These are phyloP conservation scores for Calycina herbarum DNA, from an alignment of 2,329 filamentous ascomycete species.

Conservation along the genomic window DNA sequence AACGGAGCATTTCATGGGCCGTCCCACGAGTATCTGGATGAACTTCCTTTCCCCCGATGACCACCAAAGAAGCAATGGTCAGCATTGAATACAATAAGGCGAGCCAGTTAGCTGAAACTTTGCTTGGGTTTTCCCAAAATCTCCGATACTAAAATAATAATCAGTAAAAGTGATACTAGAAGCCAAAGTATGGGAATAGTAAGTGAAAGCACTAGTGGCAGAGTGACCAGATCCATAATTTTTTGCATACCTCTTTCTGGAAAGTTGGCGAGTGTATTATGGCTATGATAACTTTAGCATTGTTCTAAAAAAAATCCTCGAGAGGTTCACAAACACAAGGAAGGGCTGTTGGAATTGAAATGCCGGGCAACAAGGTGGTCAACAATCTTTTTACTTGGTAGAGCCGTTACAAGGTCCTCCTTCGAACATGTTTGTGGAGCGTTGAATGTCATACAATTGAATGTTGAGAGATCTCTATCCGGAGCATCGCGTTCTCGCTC, in stretches of 20 bases:
- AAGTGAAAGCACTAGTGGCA: too few species aligned
- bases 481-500: conserved; percentile 31
- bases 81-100: conserved; percentile 45
- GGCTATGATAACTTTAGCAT: conserved; percentile 40
- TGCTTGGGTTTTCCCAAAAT: conserved; percentile 49
- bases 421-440: conserved; percentile 42
- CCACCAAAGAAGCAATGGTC: conserved; percentile 40
- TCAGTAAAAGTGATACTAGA: conserved; percentile 12
- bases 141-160: conserved; percentile 43
- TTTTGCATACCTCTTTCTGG: conserved; percentile 43
- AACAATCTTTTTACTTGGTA: conserved; percentile 49
- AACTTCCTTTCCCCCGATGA: conserved; percentile 45
- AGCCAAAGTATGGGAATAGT: background rate
- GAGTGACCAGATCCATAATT: background rate
- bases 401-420: conserved; percentile 47
- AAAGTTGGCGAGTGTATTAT: conserved; percentile 56
- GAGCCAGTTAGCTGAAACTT: conserved; percentile 47
- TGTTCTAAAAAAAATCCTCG: background rate
- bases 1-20: conserved; percentile 48
- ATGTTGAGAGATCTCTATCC: conserved; percentile 39
- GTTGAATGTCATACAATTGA: conserved; percentile 41
- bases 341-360: conserved; percentile 54
- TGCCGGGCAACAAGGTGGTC: conserved; percentile 54
- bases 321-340: conserved; percentile 45
- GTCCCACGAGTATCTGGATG: conserved; percentile 47